Conservation (phyloP, 768 basidiomycete genomes). For the Trametes cingulata region DNA sequence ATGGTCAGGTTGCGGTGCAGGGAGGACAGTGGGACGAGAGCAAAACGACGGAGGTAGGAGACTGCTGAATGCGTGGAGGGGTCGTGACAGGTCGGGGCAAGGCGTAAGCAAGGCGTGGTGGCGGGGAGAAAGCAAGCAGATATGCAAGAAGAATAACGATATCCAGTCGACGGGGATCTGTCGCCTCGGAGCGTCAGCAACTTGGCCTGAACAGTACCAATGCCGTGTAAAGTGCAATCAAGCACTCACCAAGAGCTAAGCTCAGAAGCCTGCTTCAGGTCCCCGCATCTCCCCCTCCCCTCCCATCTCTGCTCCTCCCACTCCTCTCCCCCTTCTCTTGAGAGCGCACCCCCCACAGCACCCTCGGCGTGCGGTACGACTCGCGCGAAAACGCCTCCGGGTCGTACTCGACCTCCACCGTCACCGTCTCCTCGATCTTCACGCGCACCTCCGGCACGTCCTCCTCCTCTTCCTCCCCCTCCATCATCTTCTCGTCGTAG, state of each 20-base stretch:
- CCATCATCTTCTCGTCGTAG: conserved; percentile 8
- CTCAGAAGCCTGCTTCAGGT: neutral
- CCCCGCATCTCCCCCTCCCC: neutral
- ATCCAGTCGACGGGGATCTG: neutral
- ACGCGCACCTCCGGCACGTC: conserved; percentile 23
- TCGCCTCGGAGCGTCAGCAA: neutral
- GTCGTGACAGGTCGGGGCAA: neutral
- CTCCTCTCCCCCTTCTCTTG: neutral
- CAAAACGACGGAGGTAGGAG: neutral
- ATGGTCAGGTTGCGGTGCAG: neutral
- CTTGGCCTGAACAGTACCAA: no score
- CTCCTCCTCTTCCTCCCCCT: conserved; percentile 1
- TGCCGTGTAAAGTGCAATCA: no score
- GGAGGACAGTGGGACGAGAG: neutral
- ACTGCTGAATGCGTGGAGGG: neutral
- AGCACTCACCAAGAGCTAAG: no score
- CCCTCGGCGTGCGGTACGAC: conserved; percentile 22
- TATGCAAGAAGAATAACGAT: conserved; percentile 6
- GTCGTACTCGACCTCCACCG: conserved; percentile 23
- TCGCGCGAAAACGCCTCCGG: conserved; percentile 18
- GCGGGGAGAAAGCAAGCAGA: neutral
- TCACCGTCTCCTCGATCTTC: conserved; percentile 26
- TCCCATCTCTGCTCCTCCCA: neutral
- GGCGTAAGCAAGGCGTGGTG: neutral
- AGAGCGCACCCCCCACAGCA: conserved; percentile 14